These are phyloP conservation scores for Euphorbia schlechtendalii DNA, from an alignment of 441 rosid genomes.

Conservation along the genomic window DNA sequence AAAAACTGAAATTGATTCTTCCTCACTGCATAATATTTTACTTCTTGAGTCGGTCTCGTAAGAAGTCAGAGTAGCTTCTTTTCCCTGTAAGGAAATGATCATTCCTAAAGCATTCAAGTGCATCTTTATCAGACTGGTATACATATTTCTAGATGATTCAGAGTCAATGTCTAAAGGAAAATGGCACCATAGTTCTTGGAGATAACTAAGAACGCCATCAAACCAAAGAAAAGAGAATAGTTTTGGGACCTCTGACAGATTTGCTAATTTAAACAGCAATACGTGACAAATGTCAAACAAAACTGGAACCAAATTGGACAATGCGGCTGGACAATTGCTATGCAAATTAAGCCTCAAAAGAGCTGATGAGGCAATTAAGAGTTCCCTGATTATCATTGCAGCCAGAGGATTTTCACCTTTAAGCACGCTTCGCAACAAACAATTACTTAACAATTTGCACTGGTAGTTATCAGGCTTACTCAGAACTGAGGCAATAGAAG, in stretches of 20 bases:
- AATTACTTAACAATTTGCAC: conserved; percentile 28
- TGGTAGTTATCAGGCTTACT: conserved; percentile 28
- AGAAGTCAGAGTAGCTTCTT: conserved; percentile 64
- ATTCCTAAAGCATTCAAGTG: conserved; percentile 73
- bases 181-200: conserved; percentile 70
- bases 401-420: conserved; percentile 51
- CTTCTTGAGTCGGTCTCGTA: conserved; percentile 61
- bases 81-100: conserved; percentile 79
- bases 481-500: conserved; percentile 27
- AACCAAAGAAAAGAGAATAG: conserved; percentile 62
- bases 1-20: conserved; percentile 31
- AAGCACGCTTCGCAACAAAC: conserved; percentile 43
- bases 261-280: conserved; percentile 55
- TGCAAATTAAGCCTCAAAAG: conserved; percentile 57
- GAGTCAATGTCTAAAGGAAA: conserved; percentile 40
- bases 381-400: conserved; percentile 65
- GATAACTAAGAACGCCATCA: conserved; percentile 70
- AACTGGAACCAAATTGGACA: conserved; percentile 40
- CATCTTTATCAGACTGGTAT: conserved; percentile 56
- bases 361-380: conserved; percentile 65
- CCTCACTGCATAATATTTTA: conserved; percentile 37
- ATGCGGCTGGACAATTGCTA: conserved; percentile 28
- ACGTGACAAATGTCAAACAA: conserved; percentile 44
- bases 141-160: conserved; percentile 33
- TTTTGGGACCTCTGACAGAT: conserved; percentile 34